phyloP scores from a whole-genome alignment of 495 filamentous ascomycete genomes.

The Aspergillus ellipticus region DNA sequence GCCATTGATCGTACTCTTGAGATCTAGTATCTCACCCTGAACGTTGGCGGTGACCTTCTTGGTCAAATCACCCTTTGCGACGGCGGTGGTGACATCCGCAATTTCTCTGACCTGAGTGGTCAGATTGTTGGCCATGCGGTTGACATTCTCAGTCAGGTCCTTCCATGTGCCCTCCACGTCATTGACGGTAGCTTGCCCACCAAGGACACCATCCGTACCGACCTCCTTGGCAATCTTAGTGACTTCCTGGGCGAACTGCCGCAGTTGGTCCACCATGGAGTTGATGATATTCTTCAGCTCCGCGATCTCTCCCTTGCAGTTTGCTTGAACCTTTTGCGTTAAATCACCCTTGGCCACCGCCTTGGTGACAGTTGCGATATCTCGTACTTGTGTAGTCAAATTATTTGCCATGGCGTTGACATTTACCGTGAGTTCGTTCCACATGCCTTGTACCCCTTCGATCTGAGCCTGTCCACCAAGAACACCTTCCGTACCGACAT shows the following conservation, averaged over 20 bases:
- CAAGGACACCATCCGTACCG: constrained; percentile 91
- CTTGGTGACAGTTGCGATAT: constrained; percentile 98
- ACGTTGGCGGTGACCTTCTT: constrained; percentile 96
- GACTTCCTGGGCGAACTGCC: constrained; percentile 95
- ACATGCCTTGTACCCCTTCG: constrained; percentile 78
- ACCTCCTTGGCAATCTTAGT: constrained; percentile 97
- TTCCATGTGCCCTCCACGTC: constrained; percentile 98
- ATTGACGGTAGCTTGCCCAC: constrained; percentile 94
- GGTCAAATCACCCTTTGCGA: constrained; percentile 89
- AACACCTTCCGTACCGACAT: constrained; percentile 96
- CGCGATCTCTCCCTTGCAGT: constrained; percentile 94
- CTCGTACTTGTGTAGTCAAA: constrained; percentile 93
- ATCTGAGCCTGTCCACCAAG: constrained; percentile 96
- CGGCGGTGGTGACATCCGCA: constrained; percentile 94
- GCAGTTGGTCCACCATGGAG: constrained; percentile 96
- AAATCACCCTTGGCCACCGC: constrained; percentile 95
- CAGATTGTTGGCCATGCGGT: constrained; percentile 97
- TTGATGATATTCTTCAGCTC: constrained; percentile 98
- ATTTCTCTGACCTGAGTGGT: constrained; percentile 99
- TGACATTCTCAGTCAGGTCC: constrained; percentile 95
- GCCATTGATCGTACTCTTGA: constrained; percentile 98
- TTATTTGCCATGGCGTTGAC: constrained; percentile 99
- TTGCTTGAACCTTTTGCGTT: constrained; percentile 93
- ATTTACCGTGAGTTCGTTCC: constrained; percentile 97
- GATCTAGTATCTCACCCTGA: constrained; percentile 87